phyloP scores from a whole-genome alignment of 148 eudicot genomes.

The Vaccinium macrocarpon region DNA sequence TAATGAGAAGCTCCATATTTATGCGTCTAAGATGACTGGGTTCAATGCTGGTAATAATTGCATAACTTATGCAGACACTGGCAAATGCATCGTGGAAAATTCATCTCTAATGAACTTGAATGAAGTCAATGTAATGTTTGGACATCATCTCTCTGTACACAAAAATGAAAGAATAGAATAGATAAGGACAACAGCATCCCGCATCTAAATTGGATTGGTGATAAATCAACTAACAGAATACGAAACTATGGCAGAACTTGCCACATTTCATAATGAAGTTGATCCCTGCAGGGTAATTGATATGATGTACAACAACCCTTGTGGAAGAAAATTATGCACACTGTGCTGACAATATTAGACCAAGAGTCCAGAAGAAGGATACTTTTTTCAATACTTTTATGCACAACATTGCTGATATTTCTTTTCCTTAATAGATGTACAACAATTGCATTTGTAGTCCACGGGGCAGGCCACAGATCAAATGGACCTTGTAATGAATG shows the following conservation, averaged over 20 bases:
- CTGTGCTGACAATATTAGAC: not conserved
- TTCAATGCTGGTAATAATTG: not conserved
- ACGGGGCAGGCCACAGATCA: not conserved
- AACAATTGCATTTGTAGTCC: not conserved
- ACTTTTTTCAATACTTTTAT: not conserved
- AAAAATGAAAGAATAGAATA: not conserved
- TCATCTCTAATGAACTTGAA: not conserved
- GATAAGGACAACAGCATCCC: not conserved
- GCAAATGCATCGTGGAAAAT: not conserved
- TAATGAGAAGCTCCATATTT: not conserved
- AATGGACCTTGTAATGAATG: not conserved
- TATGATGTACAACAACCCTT: not conserved
- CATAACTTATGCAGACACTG: not conserved
- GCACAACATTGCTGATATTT: not conserved
- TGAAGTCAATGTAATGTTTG: conserved; percentile 2
- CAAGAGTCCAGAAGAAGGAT: not conserved
- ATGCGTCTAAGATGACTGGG: not conserved
- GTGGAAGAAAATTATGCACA: not conserved
- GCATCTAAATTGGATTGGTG: not conserved
- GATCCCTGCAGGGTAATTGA: not conserved
- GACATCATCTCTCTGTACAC: not conserved
- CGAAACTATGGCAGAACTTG: not conserved
- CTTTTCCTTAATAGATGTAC: not conserved
- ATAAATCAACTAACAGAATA: not conserved
- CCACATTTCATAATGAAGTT: not conserved